phyloP scores from a whole-genome alignment of 306 rosid species.

The Oemleria cerasiformis region DNA sequence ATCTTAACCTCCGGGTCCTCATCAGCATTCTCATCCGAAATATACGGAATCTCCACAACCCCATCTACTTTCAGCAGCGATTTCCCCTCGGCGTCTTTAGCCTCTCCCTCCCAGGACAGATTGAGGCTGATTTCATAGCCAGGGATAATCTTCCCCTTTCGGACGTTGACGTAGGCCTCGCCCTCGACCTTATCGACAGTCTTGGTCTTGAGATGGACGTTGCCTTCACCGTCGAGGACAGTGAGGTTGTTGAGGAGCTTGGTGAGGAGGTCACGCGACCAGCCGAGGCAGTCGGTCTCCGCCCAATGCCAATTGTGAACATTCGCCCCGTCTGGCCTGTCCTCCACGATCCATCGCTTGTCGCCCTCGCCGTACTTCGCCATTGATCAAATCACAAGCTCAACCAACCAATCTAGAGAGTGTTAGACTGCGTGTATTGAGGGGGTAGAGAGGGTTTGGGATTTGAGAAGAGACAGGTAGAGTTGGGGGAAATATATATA shows the following conservation, averaged over 20 bases:
- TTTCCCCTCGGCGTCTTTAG: conserved; percentile 50
- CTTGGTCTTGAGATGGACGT: conserved; percentile 52
- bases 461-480: neutral
- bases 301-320: conserved; percentile 99
- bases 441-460: neutral
- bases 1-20: conserved; percentile 90
- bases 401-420: neutral
- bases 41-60: conserved; percentile 76
- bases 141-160: conserved; percentile 90
- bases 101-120: conserved; percentile 82
- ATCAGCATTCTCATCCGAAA: conserved; percentile 90
- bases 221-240: conserved; percentile 66
- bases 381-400: conserved; percentile 31
- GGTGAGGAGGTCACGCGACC: conserved; percentile 66
- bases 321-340: conserved; percentile 86
- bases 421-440: neutral
- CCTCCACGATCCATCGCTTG: conserved; percentile 97
- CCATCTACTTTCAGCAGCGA: conserved; percentile 75
- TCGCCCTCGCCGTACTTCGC: conserved; percentile 94
- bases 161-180: conserved; percentile 86
- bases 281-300: conserved; percentile 83
- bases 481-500: neutral
- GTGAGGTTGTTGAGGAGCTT: conserved; percentile 60
- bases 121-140: conserved; percentile 80
- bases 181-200: conserved; percentile 61